Evolutionary conservation across 768 basidiomycete genomes (phyloP), one percentile per base, ranked within the genome.

Genomic region (Suillus weaverae): DNA sequence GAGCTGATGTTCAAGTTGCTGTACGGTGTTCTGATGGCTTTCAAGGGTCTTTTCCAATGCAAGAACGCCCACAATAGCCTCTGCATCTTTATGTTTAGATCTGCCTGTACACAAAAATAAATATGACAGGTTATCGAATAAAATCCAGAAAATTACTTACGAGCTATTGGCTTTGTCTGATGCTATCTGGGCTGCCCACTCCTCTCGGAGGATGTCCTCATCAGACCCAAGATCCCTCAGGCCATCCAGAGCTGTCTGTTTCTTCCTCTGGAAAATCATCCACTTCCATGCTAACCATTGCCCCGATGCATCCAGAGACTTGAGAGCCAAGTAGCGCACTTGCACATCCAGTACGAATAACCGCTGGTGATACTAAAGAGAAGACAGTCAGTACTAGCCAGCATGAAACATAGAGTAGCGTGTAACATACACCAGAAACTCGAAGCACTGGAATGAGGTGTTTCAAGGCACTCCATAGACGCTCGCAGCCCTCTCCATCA

Each of bases 401-500:
- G 60, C 8, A 54, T 20, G 32, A 57, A 10, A 35, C 1, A 61
- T 16, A 46, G 1, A 30, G 36, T n/a, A 20, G 48, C 7, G 41
- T 22, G 48, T 10, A 26, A 62, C 69, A 38, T 54, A 73, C 72
- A 18, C 70, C 72, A 35, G 64, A 66, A 14, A 72, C 64, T 11
- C 65, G 53, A 32, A 73, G 50, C 18, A 36, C 43, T 5, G 72
- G 44, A 36, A 73, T 70, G 2, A 73, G 62, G 0, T 56, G 9
- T 26, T 68, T 68, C 16, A 72, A 61, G 4, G 62, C 18, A 30
- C 51, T 53, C 74, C 74, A 80, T 78, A 81, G 3, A 74, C 73
- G 59, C 60, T 81, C 80, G 2, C 73, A 67, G 2, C 77, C 77
- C 62, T 81, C 80, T 7, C 76, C 75, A 65, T 81, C 77, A 0